A percentile compares a stretch with the other conserved stretches of the same genome.
Conservation (phyloP, 805 yeast genomes). For the Ogataea corticis region DNA sequence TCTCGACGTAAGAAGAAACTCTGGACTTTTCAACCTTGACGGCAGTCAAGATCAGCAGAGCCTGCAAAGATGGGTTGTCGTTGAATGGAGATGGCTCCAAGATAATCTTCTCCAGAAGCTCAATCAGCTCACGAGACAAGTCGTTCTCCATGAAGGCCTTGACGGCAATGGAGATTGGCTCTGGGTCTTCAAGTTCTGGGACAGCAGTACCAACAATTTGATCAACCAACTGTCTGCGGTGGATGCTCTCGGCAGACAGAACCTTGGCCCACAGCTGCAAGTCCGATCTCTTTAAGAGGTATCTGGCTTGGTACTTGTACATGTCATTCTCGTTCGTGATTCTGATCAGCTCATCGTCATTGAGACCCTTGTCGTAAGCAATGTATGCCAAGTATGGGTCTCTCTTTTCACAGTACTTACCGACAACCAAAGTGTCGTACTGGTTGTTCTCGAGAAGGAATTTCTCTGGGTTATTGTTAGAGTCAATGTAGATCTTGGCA, state of each 20-base stretch:
- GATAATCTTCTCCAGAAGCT: conserved; percentile 91
- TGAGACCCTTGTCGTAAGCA: conserved; percentile 93
- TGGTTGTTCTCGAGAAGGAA: conserved; percentile 87
- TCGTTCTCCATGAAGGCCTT: conserved; percentile 96
- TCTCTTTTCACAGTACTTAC: conserved; percentile 98
- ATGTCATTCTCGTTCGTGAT: conserved; percentile 96
- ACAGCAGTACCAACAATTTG: conserved; percentile 95
- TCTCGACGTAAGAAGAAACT: conserved; percentile 81
- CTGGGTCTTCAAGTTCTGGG: conserved; percentile 90
- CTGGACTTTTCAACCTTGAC: conserved; percentile 90
- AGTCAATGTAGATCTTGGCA: conserved; percentile 97
- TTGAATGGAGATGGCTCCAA: conserved; percentile 96
- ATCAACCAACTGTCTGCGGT: conserved; percentile 89
- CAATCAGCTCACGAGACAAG: conserved; percentile 89
- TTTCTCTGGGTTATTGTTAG: conserved; percentile 96
- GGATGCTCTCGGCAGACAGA: conserved; percentile 69
- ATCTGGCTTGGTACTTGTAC: conserved; percentile 99
- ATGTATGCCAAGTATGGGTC: conserved; percentile 98
- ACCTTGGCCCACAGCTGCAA: conserved; percentile 79
- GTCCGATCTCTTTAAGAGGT: conserved; percentile 87
- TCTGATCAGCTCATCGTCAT: conserved; percentile 83
- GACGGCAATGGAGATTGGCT: conserved; percentile 89
- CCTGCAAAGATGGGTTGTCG: conserved; percentile 94
- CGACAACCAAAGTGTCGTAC: conserved; percentile 93
- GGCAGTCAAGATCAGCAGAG: conserved; percentile 88